These are phyloP conservation scores for Cryptosporidium canis DNA, from an alignment of 169 alveolate species.

Conservation along the genomic window DNA sequence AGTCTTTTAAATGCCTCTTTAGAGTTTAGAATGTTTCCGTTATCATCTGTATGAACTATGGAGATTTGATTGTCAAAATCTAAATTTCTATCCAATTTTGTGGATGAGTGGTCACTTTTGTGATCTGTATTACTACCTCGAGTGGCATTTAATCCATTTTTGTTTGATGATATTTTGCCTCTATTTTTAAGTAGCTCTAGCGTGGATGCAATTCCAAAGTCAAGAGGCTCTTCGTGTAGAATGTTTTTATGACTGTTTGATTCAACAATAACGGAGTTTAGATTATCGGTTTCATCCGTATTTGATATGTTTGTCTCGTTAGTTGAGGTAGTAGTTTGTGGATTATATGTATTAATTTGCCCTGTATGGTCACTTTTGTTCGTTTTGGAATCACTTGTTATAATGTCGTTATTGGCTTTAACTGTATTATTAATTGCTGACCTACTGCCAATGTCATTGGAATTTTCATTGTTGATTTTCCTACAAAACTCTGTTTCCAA, in stretches of 20 bases:
- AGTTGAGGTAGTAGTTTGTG: not conserved
- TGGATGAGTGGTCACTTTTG: not conserved
- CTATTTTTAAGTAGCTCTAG: conserved; percentile 14
- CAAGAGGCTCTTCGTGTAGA: conserved; percentile 49
- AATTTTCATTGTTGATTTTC: not conserved
- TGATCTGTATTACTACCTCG: not conserved
- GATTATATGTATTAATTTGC: not conserved
- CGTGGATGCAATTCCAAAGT: conserved; percentile 44
- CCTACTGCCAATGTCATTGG: not conserved
- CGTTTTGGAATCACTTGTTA: not conserved
- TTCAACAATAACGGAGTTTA: not conserved
- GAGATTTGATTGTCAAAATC: not conserved
- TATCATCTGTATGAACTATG: conserved; percentile 45
- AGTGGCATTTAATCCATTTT: not conserved
- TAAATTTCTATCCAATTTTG: not conserved
- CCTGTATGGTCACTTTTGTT: not conserved
- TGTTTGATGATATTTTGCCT: not conserved
- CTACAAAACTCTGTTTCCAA: conserved; percentile 60
- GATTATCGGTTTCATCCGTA: not conserved
- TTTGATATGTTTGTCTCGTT: not conserved
- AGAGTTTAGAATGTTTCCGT: conserved; percentile 38
- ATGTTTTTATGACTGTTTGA: not conserved
- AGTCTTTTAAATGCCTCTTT: conserved; percentile 46
- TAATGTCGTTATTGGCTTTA: not conserved
- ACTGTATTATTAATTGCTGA: not conserved